Evolutionary conservation across 1,284 basidiomycete species (phyloP), one percentile per base, ranked within the genome.

Genomic region (Apiotrichum gamsii): DNA sequence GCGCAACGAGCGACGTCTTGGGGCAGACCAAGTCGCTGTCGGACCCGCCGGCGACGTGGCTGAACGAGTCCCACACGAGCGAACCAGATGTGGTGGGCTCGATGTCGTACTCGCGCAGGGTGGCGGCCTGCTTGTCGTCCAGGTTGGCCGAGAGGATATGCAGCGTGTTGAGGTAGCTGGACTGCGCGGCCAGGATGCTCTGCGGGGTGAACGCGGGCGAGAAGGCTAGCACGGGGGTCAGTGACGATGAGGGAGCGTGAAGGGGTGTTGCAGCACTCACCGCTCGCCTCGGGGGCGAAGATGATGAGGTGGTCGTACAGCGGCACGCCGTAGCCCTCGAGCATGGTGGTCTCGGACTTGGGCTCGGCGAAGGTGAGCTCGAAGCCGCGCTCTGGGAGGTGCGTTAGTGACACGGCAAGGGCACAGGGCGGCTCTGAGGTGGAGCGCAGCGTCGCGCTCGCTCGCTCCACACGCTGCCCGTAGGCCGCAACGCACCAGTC

Each of bases 251-350:
- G 19, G 34, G 18, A 10, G 5, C 16, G 18, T 2, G 34, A 5
- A 35, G 36, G 23, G n/a, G n/a, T n/a, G n/a, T 3, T 15, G 2
- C 16, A 14, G 9, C 25, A 4, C 74, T 64, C 47, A 93, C 90
- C 77, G 76, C 90, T 91, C 34, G 84, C 77, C 51, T 85, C 81
- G 8, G 89, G 84, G 1, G 88, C 79, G 57, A 93, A 84, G 52
- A 94, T 68, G 55, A 94, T 80, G 69, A 94, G 78, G 68, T 94
- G 89, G 42, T 84, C 79, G 71, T 87, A 93, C 48, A 79, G 75
- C 39, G 84, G 80, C 35, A 83, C 77, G 57, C 83, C 88, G 68
- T 83, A 82, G 61, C 83, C 76, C 29, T 82, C 75, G 40, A 93
- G 72, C 18, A 77, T 69, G 10, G 86, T 84, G 37, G 74, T 72